Evolutionary conservation across 495 filamentous ascomycete genomes (phyloP).

Genomic region (Xylaria scruposa): DNA sequence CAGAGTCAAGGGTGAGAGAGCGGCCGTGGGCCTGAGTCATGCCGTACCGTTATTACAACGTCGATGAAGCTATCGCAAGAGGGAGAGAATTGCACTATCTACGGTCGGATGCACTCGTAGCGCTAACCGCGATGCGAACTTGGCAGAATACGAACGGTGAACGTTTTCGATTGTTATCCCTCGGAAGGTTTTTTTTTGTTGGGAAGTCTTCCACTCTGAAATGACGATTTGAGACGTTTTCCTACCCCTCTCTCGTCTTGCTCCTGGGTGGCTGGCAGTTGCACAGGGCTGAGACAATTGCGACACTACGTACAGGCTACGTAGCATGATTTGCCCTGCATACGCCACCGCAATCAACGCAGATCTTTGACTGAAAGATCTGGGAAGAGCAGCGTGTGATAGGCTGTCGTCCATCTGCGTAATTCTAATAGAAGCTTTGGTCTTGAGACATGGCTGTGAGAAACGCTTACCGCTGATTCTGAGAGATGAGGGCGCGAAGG

Average conservation of each 20-base stretch:
- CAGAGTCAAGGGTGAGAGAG: background rate
- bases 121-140: background rate
- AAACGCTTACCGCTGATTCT: background rate
- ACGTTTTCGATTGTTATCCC: background rate
- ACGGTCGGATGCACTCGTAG: background rate
- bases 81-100: background rate
- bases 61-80: background rate
- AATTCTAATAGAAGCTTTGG: background rate
- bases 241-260: background rate
- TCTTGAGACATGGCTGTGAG: background rate
- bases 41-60: background rate
- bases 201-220: too few relatives aligned
- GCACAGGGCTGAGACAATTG: constrained; percentile 26
- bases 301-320: background rate
- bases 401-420: background rate
- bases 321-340: constrained; percentile 21
- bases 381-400: background rate
- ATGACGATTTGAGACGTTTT: background rate
- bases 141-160: background rate
- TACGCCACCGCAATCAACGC: constrained; percentile 15
- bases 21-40: background rate
- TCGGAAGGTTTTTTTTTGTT: too few relatives aligned
- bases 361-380: constrained; percentile 1
- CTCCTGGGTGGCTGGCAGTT: constrained; percentile 6
- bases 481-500: background rate